Conservation (phyloP, 2,329 filamentous ascomycete genomes). For the Pseudopithomyces chartarum region DNA sequence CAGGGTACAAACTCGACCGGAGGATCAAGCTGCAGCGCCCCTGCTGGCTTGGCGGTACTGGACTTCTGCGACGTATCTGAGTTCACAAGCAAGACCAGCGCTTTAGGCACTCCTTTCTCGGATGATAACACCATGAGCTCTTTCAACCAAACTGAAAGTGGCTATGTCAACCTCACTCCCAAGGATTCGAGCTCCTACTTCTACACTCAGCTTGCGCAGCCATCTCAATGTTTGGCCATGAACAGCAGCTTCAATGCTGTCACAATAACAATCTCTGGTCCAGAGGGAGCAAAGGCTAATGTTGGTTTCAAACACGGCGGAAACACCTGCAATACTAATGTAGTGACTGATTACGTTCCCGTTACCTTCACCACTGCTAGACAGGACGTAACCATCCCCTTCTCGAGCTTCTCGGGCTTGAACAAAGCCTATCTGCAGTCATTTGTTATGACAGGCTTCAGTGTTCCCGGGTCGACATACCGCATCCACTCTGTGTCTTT, state of each 20-base stretch:
- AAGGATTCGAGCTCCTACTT: constrained; percentile 7
- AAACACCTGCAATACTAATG: constrained; percentile 6
- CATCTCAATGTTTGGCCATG: constrained; percentile 2
- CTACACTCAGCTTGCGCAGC: constrained; percentile 2
- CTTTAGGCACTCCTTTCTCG: constrained; percentile 6
- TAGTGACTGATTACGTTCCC: constrained; percentile 4
- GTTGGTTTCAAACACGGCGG: constrained; percentile 8
- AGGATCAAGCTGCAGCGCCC: background rate
- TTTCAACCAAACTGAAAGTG: constrained; percentile 5
- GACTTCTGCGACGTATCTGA: constrained; percentile 9
- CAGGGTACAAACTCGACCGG: background rate
- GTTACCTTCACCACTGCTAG: constrained; percentile 6
- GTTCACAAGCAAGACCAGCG: constrained; percentile 4
- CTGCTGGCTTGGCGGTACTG: constrained; percentile 4
- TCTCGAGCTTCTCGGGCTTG: constrained; percentile 5
- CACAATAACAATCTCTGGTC: constrained; percentile 1
- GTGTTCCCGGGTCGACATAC: constrained; percentile 1
- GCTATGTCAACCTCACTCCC: constrained; percentile 6
- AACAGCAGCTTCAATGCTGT: constrained; percentile 8
- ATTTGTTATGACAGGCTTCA: constrained; percentile 7
- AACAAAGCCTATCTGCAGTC: constrained; percentile 10
- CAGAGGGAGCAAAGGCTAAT: constrained; percentile 4
- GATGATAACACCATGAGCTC: constrained; percentile 9
- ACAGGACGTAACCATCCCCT: constrained; percentile 2
- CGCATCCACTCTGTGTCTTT: constrained; percentile 7